Conservation (phyloP, 176 grass and related monocot species). For the Coix lacrymajobi region DNA sequence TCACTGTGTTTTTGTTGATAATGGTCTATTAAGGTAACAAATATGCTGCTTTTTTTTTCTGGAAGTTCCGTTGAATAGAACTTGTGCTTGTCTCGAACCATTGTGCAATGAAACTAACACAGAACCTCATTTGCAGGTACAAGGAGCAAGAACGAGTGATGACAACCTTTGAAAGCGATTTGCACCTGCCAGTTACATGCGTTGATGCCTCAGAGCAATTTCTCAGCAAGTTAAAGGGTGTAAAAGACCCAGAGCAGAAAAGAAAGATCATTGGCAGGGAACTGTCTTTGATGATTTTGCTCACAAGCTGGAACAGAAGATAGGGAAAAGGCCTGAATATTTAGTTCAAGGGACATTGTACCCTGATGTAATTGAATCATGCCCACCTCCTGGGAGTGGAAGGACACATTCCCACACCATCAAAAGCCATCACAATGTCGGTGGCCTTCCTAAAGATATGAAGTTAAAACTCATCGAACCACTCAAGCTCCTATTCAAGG, state of each 20-base stretch:
- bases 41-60: background rate
- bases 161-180: conserved; percentile 74
- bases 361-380: conserved; percentile 93
- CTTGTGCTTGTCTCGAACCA: background rate
- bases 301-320: conserved; percentile 47
- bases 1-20: conserved; percentile 90
- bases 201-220: conserved; percentile 79
- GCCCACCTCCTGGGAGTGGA: conserved; percentile 78
- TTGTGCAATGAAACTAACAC: background rate
- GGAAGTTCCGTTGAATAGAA: background rate
- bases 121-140: conserved; percentile 38
- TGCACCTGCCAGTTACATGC: conserved; percentile 81
- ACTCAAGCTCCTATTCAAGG: conserved; percentile 81
- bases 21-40: conserved; percentile 61
- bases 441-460: conserved; percentile 77
- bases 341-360: conserved; percentile 90
- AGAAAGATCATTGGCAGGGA: conserved; percentile 85
- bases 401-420: conserved; percentile 82
- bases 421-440: conserved; percentile 92
- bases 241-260: conserved; percentile 75
- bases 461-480: conserved; percentile 79
- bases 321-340: conserved; percentile 59
- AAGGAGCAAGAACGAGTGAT: conserved; percentile 76
- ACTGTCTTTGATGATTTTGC: conserved; percentile 84
- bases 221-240: conserved; percentile 67